A percentile compares a stretch with the other conserved stretches of the same genome.
These are phyloP conservation scores for Asterionellopsis glacialis DNA, from an alignment of 108 stramenopile genomes.

Conservation along the genomic window DNA sequence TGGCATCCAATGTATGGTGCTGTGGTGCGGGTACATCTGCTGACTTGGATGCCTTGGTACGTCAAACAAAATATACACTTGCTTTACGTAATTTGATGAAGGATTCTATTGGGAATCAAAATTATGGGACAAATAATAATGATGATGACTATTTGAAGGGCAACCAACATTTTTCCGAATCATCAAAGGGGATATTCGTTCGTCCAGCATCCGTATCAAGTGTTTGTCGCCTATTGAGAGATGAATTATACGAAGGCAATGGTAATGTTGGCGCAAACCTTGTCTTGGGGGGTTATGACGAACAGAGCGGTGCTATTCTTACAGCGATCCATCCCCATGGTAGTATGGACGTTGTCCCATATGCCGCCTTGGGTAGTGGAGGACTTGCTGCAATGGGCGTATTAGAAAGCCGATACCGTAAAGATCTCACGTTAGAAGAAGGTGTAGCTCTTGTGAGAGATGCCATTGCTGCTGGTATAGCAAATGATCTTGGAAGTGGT, in stretches of 20 bases:
- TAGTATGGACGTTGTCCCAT: conserved; percentile 67
- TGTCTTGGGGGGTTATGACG: conserved; percentile 65
- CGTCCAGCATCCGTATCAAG: conserved; percentile 27
- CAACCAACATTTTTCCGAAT: conserved; percentile 10
- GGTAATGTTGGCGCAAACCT: conserved; percentile 72
- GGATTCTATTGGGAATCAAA: conserved; percentile 25
- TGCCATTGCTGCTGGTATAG: conserved; percentile 72
- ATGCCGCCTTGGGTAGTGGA: conserved; percentile 78
- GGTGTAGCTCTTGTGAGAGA: conserved; percentile 53
- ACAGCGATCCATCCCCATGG: conserved; percentile 83
- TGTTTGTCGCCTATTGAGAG: conserved; percentile 45
- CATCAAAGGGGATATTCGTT: conserved; percentile 3
- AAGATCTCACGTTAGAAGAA: conserved; percentile 42
- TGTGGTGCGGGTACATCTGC: conserved; percentile 84
- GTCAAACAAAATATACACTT: conserved; percentile 39
- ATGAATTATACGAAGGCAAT: conserved; percentile 32
- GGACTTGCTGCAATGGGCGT: conserved; percentile 79
- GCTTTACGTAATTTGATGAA: conserved; percentile 7
- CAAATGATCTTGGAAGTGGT: conserved; percentile 84
- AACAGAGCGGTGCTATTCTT: conserved; percentile 25
- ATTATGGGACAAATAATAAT: neutral
- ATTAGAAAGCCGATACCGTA: conserved; percentile 53
- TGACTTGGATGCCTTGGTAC: conserved; percentile 71
- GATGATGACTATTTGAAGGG: neutral
- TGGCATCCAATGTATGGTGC: conserved; percentile 57